Conservation (phyloP, 2,329 filamentous ascomycete species). For the Cyphellophora europaea region DNA sequence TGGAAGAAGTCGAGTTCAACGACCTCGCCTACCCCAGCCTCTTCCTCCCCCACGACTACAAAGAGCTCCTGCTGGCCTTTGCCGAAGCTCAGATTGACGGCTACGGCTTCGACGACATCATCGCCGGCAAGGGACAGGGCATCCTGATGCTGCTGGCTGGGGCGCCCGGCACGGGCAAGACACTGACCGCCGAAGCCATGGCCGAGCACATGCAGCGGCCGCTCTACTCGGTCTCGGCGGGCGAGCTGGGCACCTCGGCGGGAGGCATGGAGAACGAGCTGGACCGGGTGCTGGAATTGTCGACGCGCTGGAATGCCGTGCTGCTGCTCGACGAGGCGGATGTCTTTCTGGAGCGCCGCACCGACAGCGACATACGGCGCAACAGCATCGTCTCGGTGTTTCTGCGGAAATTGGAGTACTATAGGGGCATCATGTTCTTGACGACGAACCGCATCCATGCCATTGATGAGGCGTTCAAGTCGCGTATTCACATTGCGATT, state of each 20-base stretch:
- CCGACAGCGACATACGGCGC: constrained; percentile 3
- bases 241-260: constrained; percentile 39
- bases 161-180: constrained; percentile 48
- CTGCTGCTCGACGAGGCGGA: constrained; percentile 6
- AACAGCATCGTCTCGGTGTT: constrained; percentile 11
- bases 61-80: constrained; percentile 39
- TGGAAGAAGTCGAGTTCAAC: constrained; percentile 36
- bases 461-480: constrained; percentile 21
- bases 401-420: constrained; percentile 14
- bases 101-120: constrained; percentile 6
- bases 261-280: constrained; percentile 33
- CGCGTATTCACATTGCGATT: constrained; percentile 20
- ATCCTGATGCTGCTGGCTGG: constrained; percentile 14
- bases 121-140: constrained; percentile 11
- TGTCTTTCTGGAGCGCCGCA: constrained; percentile 3
- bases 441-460: constrained; percentile 21
- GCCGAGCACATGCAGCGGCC: constrained; percentile 43
- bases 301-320: constrained; percentile 25
- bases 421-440: constrained; percentile 20
- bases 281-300: constrained; percentile 26
- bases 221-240: constrained; percentile 38
- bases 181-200: constrained; percentile 47
- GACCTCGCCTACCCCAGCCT: constrained; percentile 37
- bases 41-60: constrained; percentile 37
- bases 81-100: constrained; percentile 31